Base-by-base conservation (phyloP, 1,284 basidiomycete species). In the Mycena sp. region DNA sequence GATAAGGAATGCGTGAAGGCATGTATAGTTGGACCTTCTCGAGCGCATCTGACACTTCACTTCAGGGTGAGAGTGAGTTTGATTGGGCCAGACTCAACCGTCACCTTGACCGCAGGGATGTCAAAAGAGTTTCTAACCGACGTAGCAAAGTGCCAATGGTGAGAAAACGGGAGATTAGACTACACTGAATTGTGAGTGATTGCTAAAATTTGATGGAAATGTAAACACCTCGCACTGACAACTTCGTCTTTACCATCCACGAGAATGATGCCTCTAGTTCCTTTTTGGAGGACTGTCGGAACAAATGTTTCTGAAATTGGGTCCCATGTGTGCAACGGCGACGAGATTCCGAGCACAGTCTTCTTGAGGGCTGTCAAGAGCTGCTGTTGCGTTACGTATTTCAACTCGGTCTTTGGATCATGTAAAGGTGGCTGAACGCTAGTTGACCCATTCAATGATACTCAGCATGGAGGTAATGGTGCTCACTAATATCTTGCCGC, bases 1-100 rank as follows among this genome's bases (percentile, higher is more conserved):
- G 87, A 85, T 5, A 92, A 75, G 0, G 85, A 80, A 70, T 93
- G 88, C 0, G 83, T 80, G 68, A 92, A 89, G 6, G 90, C 87
- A 70, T 91, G 85, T 10, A 85, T 74, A 10, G 85, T 86, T 6
- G 88, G 81, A 6, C 81, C 83, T 54, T 81, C 78, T 38, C 72
- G 78, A 14, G 77, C 75, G 60, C 77, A 80, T 63, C 83, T 85
- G 46, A n/a, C n/a, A n/a, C n/a, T n/a, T n/a, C n/a, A 17, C 54
- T 26, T 11, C 2, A 23, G 23, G 30, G 64, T 69, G 72, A 63
- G 46, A 58, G n/a, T 53, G 29, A 17, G 11, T 16, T 25, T 12
- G 17, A 29, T 7, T 35, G 10, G 21, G 30, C 17, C 11, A 37
- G 29, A 52, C 41, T n/a, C 17, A 48, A 54, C 43, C 68, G 72